Base-by-base conservation (phyloP, 2,329 filamentous ascomycete species). In the Paradendryphiella salina region DNA sequence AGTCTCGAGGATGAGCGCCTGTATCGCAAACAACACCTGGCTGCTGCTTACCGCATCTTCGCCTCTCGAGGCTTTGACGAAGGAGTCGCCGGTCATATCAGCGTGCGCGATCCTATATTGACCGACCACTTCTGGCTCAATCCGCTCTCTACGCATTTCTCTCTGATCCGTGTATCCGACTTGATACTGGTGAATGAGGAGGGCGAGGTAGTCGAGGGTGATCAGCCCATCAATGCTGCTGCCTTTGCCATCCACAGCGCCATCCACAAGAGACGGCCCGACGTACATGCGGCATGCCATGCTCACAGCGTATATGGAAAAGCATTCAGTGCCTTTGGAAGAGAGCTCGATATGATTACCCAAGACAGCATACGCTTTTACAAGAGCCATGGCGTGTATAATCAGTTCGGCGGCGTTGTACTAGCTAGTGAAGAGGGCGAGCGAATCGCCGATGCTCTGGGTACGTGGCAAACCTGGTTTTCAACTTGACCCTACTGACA, bases 231-330 rank as follows among this genome's bases (percentile, higher is more conserved):
- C 54, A 79, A 79, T 49, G 73, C 75, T 5, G 76, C 77, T 0
- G 77, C 75, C 0, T 79, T 78, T 54, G 73, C 75, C 0, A 79
- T 79, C 32, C 76, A 79, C 53, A 74, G 71, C 3, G 76, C 76
- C 29, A 73, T 76, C 33, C 73, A 73, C 38, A 65, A 61, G 48
- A 57, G 66, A 10, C 51, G 70, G 15, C 67, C 72, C 5, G 73
- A 76, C 47, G 68, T 76, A 3, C 64, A 75, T 56, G 74, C 71
- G 1, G 75, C 74, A 6, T 77, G 75, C 45, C 76, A 78, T 59
- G 75, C 76, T 13, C 77, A 79, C 51, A 74, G 67, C 26, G 73
- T 76, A 1, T 73, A 77, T 47, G 78, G 77, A 4, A 79, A 79
- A 53, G 77, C 77, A 0, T 80, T 73, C 45, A 73, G 70, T 14